A percentile compares a stretch with the other conserved stretches of the same genome.
These are phyloP conservation scores for Zygnema circumcarinatum DNA, from an alignment of 139 green algal species.

Conservation along the genomic window DNA sequence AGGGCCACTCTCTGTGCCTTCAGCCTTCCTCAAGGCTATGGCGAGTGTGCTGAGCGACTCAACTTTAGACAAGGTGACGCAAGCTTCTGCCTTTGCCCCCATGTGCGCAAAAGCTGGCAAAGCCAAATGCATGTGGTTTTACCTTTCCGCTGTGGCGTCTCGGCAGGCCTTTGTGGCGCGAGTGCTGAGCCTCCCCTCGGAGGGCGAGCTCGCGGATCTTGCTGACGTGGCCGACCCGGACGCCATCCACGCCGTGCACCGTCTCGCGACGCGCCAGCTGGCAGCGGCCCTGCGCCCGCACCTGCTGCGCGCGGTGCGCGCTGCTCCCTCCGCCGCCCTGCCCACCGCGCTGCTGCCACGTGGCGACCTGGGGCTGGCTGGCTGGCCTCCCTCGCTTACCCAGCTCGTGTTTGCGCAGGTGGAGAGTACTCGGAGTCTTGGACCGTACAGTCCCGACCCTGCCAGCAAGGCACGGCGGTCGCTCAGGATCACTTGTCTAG, in stretches of 20 bases:
- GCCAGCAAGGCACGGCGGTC: conserved; percentile 71
- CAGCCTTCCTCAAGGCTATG: conserved; percentile 47
- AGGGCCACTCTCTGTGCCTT: conserved; percentile 33
- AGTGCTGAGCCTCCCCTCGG: conserved; percentile 73
- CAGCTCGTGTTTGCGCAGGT: too few species aligned
- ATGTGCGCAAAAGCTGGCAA: background rate
- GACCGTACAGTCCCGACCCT: conserved; percentile 69
- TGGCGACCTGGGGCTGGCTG: too few species aligned
- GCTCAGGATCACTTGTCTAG: conserved; percentile 86
- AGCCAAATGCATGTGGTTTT: background rate
- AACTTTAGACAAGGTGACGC: conserved; percentile 30
- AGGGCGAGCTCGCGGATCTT: conserved; percentile 78
- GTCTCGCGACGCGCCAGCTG: conserved; percentile 75
- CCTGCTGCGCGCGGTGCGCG: too few species aligned
- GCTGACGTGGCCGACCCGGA: conserved; percentile 77
- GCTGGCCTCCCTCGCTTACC: too few species aligned
- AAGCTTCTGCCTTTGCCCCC: background rate
- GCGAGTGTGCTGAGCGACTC: conserved; percentile 31
- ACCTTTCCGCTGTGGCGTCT: conserved; percentile 19
- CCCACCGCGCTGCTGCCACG: conserved; percentile 55
- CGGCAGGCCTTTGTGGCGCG: conserved; percentile 62
- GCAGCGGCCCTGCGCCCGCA: conserved; percentile 75
- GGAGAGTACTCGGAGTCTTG: conserved; percentile 60
- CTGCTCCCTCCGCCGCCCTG: conserved; percentile 69
- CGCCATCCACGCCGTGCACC: conserved; percentile 70